phyloP scores from a whole-genome alignment of 768 basidiomycete species.

The Boletellus sp. region DNA sequence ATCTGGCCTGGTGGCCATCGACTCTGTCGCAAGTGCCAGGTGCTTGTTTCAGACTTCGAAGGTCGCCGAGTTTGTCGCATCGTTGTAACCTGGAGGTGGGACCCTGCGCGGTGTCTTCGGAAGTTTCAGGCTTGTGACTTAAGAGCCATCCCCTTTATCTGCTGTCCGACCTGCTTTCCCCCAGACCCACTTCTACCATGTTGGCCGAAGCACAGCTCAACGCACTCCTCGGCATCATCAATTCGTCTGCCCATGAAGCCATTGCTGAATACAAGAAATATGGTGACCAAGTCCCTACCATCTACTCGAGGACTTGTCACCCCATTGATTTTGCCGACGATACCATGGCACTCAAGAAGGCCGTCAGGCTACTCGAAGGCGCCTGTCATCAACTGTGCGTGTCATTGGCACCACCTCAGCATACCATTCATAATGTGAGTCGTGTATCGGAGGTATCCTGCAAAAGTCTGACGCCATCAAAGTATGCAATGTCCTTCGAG shows the following conservation, averaged over 20 bases:
- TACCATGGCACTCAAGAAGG: slow-evolving; percentile 22
- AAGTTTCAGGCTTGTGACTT: too few relatives aligned
- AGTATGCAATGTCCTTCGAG: slow-evolving; percentile 23
- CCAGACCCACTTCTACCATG: slow-evolving; percentile 3
- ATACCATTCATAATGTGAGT: slow-evolving; percentile 26
- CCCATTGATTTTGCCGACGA: slow-evolving; percentile 21
- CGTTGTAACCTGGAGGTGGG: too few relatives aligned
- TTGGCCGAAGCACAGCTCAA: slow-evolving; percentile 28
- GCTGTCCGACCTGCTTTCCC: too few relatives aligned
- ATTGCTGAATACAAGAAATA: slow-evolving; percentile 26
- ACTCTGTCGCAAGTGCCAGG: too few relatives aligned
- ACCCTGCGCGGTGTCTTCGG: too few relatives aligned
- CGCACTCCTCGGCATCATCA: slow-evolving; percentile 31
- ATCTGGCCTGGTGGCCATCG: too few relatives aligned
- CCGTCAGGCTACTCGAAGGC: slow-evolving; percentile 25
- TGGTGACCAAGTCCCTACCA: slow-evolving; percentile 21
- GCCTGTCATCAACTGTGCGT: slow-evolving; percentile 27
- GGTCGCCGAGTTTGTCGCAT: too few relatives aligned
- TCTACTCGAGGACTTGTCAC: slow-evolving; percentile 21
- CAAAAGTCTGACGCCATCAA: neutral
- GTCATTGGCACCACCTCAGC: slow-evolving; percentile 26
- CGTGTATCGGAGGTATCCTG: neutral
- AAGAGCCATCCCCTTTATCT: neutral
- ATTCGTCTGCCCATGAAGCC: slow-evolving; percentile 23
- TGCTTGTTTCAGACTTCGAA: too few relatives aligned